Conservation (phyloP, 75 land plant genomes). For the Pseudotsuga menziesii region DNA sequence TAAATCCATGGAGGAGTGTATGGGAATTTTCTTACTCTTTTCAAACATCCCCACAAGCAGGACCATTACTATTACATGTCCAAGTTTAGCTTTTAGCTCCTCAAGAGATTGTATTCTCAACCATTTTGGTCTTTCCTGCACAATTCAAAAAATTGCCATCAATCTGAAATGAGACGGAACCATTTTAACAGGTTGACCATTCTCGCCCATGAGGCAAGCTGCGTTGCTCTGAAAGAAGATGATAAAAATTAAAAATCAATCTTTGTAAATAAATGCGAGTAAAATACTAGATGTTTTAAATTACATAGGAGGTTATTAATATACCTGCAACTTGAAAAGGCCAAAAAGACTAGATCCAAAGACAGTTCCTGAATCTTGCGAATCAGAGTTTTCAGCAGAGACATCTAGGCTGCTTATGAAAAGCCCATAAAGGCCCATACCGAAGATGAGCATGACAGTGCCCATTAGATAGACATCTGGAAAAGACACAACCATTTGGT, state of each 20-base stretch:
- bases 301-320: background rate
- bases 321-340: conserved; percentile 61
- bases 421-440: conserved; percentile 93
- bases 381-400: conserved; percentile 3
- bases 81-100: conserved; percentile 83
- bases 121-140: conserved; percentile 81
- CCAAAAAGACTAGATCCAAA: conserved; percentile 71
- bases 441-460: conserved; percentile 93
- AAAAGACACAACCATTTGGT: background rate
- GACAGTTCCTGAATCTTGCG: conserved; percentile 5
- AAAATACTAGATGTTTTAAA: background rate
- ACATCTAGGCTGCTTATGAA: conserved; percentile 70
- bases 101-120: conserved; percentile 66
- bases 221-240: background rate
- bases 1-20: conserved; percentile 50
- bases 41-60: conserved; percentile 84
- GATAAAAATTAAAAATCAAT: background rate
- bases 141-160: background rate
- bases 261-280: background rate
- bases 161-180: background rate
- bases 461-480: conserved; percentile 84
- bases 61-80: conserved; percentile 91
- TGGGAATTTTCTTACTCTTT: conserved; percentile 74
- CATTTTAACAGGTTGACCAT: background rate
- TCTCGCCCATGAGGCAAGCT: background rate